phyloP scores from a whole-genome alignment of 495 filamentous ascomycete genomes.

The Hyaloscypha variabilis region DNA sequence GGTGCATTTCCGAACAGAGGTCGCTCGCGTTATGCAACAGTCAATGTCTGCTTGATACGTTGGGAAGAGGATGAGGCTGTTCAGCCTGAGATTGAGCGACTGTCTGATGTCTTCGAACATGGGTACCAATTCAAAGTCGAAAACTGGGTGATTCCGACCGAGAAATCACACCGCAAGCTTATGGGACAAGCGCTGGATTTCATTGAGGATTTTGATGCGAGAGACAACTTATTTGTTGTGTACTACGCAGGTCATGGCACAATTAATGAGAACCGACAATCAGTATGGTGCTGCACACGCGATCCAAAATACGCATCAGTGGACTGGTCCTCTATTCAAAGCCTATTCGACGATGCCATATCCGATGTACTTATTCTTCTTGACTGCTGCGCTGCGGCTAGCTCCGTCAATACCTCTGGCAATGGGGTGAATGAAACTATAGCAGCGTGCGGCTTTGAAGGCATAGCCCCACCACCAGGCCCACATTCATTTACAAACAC shows the following conservation, averaged over 20 bases:
- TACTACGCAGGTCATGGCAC: constrained; percentile 58
- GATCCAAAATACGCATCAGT: constrained; percentile 14
- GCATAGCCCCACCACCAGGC: constrained; percentile 51
- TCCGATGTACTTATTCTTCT: constrained; percentile 56
- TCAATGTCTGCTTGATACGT: constrained; percentile 53
- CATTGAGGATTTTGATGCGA: constrained; percentile 50
- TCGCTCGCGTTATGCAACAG: constrained; percentile 51
- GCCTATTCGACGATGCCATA: constrained; percentile 48
- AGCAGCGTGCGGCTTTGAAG: constrained; percentile 55
- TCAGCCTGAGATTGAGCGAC: constrained; percentile 50
- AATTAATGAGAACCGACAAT: not conserved
- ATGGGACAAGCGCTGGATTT: constrained; percentile 47
- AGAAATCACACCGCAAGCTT: constrained; percentile 51
- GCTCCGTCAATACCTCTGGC: constrained; percentile 21
- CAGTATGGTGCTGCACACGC: constrained; percentile 42
- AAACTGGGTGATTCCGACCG: constrained; percentile 51
- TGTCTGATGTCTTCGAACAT: constrained; percentile 50
- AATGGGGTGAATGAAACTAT: constrained; percentile 56
- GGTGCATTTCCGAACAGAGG: constrained; percentile 50
- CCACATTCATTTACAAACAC: constrained; percentile 53
- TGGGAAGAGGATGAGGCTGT: constrained; percentile 59
- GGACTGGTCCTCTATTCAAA: constrained; percentile 56
- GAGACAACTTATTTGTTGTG: constrained; percentile 51
- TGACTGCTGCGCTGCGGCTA: constrained; percentile 55
- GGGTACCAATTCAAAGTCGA: constrained; percentile 49